These are phyloP conservation scores for Eucalyptus urophylla DNA, from an alignment of 345 rosid genomes.

Conservation along the genomic window DNA sequence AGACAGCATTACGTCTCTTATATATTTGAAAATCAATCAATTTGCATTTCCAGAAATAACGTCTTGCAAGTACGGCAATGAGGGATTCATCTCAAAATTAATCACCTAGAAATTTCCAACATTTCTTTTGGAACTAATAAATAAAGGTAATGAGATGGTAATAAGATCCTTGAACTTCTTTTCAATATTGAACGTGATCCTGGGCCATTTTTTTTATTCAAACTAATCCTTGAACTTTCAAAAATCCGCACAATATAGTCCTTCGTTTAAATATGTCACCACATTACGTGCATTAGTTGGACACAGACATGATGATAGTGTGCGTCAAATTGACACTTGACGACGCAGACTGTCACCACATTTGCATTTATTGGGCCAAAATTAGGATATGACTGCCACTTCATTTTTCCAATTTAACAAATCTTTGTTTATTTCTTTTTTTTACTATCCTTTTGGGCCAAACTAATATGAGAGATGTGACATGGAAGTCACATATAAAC, in stretches of 20 bases:
- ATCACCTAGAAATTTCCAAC: background rate
- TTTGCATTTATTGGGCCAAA: background rate
- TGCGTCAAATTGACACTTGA: too few species aligned
- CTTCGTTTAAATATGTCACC: background rate
- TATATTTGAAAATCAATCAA: background rate
- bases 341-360: background rate
- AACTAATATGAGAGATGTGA: too few species aligned
- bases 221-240: background rate
- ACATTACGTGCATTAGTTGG: background rate
- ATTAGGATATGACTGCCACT: background rate
- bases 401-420: background rate
- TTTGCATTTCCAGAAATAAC: background rate
- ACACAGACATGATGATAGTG: background rate
- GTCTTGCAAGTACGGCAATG: background rate
- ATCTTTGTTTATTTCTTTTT: background rate
- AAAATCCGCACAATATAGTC: background rate
- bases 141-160: background rate
- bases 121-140: background rate
- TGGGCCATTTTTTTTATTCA: background rate
- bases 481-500: background rate
- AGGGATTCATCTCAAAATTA: background rate
- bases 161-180: background rate
- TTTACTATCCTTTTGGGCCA: background rate
- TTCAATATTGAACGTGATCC: background rate
- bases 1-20: background rate